Evolutionary conservation across 164 flowering plant species (phyloP).

Genomic region (Magnolia kwangsiensis): DNA sequence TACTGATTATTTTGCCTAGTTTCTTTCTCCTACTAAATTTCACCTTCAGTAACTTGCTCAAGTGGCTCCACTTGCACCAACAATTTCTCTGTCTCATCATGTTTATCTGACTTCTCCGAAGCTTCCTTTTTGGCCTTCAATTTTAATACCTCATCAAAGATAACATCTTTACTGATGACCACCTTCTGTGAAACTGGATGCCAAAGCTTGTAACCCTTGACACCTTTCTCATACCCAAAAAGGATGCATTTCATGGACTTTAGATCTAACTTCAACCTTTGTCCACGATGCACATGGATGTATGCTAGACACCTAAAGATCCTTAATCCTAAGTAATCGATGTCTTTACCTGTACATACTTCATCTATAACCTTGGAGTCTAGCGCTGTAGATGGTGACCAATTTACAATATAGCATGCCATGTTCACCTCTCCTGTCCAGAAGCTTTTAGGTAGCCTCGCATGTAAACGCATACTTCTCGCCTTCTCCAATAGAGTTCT

Average conservation of each 20-base stretch:
- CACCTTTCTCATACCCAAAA: too few relatives aligned
- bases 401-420: neutral
- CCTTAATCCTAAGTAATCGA: neutral
- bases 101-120: neutral
- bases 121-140: neutral
- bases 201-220: too few relatives aligned
- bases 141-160: neutral
- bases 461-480: neutral
- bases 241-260: neutral
- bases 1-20: neutral
- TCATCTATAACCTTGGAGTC: neutral
- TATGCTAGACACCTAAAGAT: neutral
- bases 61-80: neutral
- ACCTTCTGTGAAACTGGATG: neutral
- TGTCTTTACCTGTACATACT: neutral
- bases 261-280: neutral
- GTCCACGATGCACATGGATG: neutral
- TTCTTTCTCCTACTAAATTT: neutral
- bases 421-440: neutral
- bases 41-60: neutral
- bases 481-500: neutral
- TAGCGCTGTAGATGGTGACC: neutral
- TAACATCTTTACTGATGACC: neutral
- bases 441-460: neutral
- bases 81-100: neutral